Percentiles rank a stretch among this genome's conserved stretches.
Conservation (phyloP, 805 yeast species). For the Scheffersomyces coipomensis region DNA sequence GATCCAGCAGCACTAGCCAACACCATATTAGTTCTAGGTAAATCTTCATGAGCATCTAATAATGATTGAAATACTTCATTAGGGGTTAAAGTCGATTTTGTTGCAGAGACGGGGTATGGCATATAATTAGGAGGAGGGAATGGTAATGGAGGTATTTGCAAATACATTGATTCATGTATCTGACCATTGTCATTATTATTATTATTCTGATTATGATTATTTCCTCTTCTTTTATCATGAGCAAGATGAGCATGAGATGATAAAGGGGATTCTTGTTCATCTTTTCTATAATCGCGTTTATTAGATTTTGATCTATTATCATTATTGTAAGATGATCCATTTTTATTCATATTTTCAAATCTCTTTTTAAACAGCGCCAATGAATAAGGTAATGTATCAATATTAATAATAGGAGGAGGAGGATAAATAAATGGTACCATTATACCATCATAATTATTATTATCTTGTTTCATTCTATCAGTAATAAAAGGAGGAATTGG, state of each 20-base stretch:
- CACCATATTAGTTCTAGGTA: conserved; percentile 44
- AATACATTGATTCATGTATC: conserved; percentile 1
- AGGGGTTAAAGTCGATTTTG: conserved; percentile 32
- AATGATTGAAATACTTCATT: conserved; percentile 33
- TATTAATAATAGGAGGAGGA: conserved; percentile 34
- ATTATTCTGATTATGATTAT: background rate
- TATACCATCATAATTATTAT: conserved; percentile 20
- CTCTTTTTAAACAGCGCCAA: conserved; percentile 9
- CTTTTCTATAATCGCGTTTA: background rate
- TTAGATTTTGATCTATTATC: background rate
- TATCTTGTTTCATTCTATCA: background rate
- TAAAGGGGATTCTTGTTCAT: background rate
- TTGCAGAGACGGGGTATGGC: conserved; percentile 43
- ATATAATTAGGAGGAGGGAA: conserved; percentile 45
- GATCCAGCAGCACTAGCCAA: conserved; percentile 48
- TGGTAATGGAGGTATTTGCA: conserved; percentile 39
- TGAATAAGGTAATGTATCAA: conserved; percentile 21
- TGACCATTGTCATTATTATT: background rate
- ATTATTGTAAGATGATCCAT: background rate
- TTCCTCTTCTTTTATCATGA: too few relatives aligned
- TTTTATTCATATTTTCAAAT: conserved; percentile 1
- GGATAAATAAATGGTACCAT: conserved; percentile 46
- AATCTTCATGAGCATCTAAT: conserved; percentile 31
- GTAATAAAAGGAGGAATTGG: conserved; percentile 34
- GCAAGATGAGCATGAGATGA: background rate